Base-by-base conservation (phyloP, 2,329 filamentous ascomycete species). In the Coniella lustricola region DNA sequence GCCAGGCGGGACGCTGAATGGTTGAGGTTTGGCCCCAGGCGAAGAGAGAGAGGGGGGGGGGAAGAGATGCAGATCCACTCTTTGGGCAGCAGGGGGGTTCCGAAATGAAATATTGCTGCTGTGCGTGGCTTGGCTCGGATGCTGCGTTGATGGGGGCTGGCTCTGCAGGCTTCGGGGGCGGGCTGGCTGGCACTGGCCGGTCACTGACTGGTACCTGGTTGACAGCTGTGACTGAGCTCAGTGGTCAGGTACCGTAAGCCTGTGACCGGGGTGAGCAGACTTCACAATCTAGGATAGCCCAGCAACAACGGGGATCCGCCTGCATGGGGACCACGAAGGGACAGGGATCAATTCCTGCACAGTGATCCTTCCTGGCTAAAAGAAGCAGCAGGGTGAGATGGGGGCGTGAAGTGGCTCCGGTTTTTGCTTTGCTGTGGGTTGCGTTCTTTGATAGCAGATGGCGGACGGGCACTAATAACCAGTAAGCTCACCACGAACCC, bases 61-160 rank as follows among this genome's bases (percentile, higher is more conserved):
- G n/a, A n/a, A n/a, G n/a, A n/a, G n/a, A n/a, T n/a, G n/a, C n/a
- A n/a, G n/a, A 39, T 20, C 50, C 50, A 46, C 32, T n/a, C 18
- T 9, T 20, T 34, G 12, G 5, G 21, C 45, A 51, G 45, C 45
- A 45, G 33, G 31, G 33, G 14, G n/a, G n/a, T n/a, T 47, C 40
- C 25, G 25, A 48, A 47, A 52, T 52, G 44, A 52, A 46, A 41
- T 50, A 45, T 42, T 52, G 50, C 47, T 47, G 48, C 50, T 45
- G 34, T 48, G 44, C 40, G 46, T 51, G 49, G 45, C 49, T 41
- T 44, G 49, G 40, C 35, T 40, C 39, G 45, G 31, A 29, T 32
- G 34, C 18, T 29, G 25, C 14, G 5, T 18, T 29, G 22, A 20
- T n/a, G 21, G n/a, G 21, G n/a, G 20, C 35, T 29, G 17, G 36